Conservation (phyloP, 805 yeast genomes). For the Helenozyma rhizophorensis region DNA sequence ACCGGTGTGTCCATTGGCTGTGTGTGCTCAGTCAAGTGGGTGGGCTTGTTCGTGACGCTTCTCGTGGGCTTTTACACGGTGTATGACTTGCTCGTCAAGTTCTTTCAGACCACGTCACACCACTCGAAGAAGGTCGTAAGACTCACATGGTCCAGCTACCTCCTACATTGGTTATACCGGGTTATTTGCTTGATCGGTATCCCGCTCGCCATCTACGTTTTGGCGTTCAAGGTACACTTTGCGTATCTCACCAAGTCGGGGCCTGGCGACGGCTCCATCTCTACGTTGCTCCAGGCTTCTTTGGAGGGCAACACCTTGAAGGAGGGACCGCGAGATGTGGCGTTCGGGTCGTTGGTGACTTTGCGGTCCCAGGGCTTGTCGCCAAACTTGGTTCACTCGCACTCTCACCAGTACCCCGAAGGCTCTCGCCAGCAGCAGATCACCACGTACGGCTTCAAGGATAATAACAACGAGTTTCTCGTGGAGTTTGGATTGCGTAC, state of each 20-base stretch:
- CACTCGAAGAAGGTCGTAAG: slow-evolving; percentile 2
- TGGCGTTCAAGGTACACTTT: slow-evolving; percentile 80
- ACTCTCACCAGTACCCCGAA: slow-evolving; percentile 77
- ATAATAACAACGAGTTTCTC: slow-evolving; percentile 16
- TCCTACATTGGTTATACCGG: slow-evolving; percentile 70
- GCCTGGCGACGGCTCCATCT: slow-evolving; percentile 88
- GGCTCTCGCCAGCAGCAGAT: slow-evolving; percentile 94
- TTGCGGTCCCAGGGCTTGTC: slow-evolving; percentile 67
- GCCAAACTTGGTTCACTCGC: slow-evolving; percentile 82
- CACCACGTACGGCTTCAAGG: slow-evolving; percentile 88
- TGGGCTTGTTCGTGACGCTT: slow-evolving; percentile 65
- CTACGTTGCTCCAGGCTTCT: slow-evolving; percentile 86
- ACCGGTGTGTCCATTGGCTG: slow-evolving; percentile 74
- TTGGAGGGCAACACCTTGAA: slow-evolving; percentile 62
- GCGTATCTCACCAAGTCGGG: slow-evolving; percentile 72
- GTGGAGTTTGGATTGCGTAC: slow-evolving; percentile 40
- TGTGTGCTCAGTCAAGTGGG: slow-evolving; percentile 85
- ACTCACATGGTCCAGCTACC: slow-evolving; percentile 24
- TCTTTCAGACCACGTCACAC: slow-evolving; percentile 25
- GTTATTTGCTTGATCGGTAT: slow-evolving; percentile 60
- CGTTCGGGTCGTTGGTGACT: slow-evolving; percentile 59
- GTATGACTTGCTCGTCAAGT: slow-evolving; percentile 47
- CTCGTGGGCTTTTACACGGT: slow-evolving; percentile 57
- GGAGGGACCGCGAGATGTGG: slow-evolving; percentile 63
- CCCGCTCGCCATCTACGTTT: slow-evolving; percentile 66